These are phyloP conservation scores for Apiospora aurea DNA, from an alignment of 2,329 filamentous ascomycete genomes.

Conservation along the genomic window DNA sequence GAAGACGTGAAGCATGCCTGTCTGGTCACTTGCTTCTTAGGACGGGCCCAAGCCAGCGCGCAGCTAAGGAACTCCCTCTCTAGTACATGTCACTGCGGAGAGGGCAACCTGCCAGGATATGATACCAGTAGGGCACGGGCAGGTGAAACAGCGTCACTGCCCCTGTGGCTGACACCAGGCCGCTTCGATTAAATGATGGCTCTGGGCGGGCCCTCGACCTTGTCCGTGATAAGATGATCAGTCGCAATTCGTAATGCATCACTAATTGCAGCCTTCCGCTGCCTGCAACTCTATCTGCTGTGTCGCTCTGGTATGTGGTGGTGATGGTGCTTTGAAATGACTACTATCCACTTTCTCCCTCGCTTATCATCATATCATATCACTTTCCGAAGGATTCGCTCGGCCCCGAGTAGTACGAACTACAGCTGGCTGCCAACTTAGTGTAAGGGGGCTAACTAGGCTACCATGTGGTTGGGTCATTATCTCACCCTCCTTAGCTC, in stretches of 20 bases:
- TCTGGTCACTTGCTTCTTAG: background rate
- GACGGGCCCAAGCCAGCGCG: background rate
- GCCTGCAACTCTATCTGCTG: background rate
- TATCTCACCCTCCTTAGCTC: background rate
- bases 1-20: too few relatives aligned
- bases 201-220: background rate
- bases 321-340: background rate
- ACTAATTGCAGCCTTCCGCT: background rate
- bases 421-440: background rate
- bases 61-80: background rate
- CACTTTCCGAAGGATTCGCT: background rate
- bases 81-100: background rate
- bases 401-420: background rate
- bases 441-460: background rate
- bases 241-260: background rate
- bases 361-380: background rate
- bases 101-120: background rate
- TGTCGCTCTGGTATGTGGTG: background rate
- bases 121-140: background rate
- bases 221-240: background rate
- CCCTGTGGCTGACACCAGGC: background rate
- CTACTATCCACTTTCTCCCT: background rate
- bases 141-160: background rate
- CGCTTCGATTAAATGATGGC: background rate
- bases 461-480: background rate